Percentiles rank a stretch among this genome's conserved stretches.
These are phyloP conservation scores for Prunus yedoensis DNA, from an alignment of 331 rosid species.

Conservation along the genomic window DNA sequence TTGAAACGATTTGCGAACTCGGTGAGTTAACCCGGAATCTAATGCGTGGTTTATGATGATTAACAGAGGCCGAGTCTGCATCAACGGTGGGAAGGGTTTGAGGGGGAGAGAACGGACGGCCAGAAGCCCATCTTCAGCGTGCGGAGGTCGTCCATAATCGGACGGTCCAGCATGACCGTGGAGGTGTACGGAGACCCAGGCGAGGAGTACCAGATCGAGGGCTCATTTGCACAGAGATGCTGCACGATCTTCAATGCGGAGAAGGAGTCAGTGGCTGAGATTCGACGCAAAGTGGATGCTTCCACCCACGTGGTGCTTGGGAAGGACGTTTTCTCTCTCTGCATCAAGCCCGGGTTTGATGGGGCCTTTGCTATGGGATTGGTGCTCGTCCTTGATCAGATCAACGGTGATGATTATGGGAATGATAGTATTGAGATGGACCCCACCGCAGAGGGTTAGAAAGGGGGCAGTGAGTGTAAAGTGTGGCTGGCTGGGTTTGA, in stretches of 20 bases:
- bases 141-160: slow-evolving; percentile 76
- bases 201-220: slow-evolving; percentile 79
- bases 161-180: slow-evolving; percentile 66
- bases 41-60: too few relatives aligned
- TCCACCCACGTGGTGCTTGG: slow-evolving; percentile 78
- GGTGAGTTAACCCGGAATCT: slow-evolving; percentile 10
- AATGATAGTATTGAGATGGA: slow-evolving; percentile 36
- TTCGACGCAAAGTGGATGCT: slow-evolving; percentile 80
- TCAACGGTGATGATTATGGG: slow-evolving; percentile 47
- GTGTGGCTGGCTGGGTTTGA: neutral
- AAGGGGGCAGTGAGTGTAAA: neutral
- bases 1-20: slow-evolving; percentile 4
- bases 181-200: slow-evolving; percentile 49
- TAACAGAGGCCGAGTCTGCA: slow-evolving; percentile 85
- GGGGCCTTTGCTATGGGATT: slow-evolving; percentile 84
- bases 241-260: slow-evolving; percentile 50
- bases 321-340: slow-evolving; percentile 79
- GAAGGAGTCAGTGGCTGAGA: slow-evolving; percentile 71
- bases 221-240: slow-evolving; percentile 57
- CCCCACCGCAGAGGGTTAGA: slow-evolving; percentile 40
- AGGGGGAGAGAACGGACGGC: slow-evolving; percentile 75
- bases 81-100: slow-evolving; percentile 90
- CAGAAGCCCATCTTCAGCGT: slow-evolving; percentile 76
- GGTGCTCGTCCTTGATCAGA: slow-evolving; percentile 79
- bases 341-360: slow-evolving; percentile 71